Evolutionary conservation across 768 basidiomycete species (phyloP).

Genomic region (Kondoa malvinella): DNA sequence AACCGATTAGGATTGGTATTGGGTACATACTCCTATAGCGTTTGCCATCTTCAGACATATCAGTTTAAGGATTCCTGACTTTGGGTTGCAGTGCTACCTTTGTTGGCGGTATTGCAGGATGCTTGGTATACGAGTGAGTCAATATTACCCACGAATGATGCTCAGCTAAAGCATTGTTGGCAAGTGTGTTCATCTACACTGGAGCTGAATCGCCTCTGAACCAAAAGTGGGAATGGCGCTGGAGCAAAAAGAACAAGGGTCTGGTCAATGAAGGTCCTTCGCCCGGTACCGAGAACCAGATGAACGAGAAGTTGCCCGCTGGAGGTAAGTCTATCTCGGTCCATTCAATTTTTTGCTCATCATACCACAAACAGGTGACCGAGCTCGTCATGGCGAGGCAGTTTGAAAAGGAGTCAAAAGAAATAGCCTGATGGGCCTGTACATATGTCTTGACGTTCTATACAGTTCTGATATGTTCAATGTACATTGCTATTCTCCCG

Average conservation of each 20-base stretch:
- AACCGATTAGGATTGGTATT: slow-evolving; percentile 2
- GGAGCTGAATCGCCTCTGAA: slow-evolving; percentile 3
- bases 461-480: too few relatives aligned
- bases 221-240: slow-evolving; percentile 2
- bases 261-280: neutral
- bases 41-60: neutral
- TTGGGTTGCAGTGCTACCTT: neutral
- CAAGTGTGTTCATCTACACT: slow-evolving; percentile 5
- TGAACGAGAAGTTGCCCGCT: neutral
- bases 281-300: neutral
- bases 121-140: slow-evolving; percentile 4
- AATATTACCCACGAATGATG: neutral
- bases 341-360: too few relatives aligned
- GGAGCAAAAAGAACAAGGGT: neutral
- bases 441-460: too few relatives aligned
- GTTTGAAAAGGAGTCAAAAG: too few relatives aligned
- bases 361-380: too few relatives aligned
- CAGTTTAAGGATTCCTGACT: neutral
- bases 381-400: too few relatives aligned
- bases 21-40: neutral
- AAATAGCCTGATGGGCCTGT: too few relatives aligned
- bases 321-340: too few relatives aligned
- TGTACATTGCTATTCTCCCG: too few relatives aligned
- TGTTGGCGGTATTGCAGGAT: neutral
- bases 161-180: neutral